Percentiles rank a stretch among this genome's conserved stretches.
phyloP scores from a whole-genome alignment of 495 filamentous ascomycete species.

The Collariella sp. region DNA sequence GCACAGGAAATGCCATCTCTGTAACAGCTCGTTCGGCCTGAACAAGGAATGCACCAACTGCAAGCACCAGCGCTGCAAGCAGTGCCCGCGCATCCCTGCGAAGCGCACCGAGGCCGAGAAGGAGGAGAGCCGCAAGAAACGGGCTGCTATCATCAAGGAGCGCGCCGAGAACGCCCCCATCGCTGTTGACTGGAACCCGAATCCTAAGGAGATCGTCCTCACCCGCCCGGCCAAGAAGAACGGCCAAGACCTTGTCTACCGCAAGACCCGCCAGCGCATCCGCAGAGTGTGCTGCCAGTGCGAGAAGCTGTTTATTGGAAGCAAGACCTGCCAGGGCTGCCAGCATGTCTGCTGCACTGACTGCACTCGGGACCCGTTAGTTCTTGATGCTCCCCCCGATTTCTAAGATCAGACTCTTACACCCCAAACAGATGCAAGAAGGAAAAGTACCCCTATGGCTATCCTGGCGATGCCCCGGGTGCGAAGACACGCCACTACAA shows the following conservation, averaged over 20 bases:
- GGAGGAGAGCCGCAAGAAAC: constrained; percentile 37
- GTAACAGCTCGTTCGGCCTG: constrained; percentile 53
- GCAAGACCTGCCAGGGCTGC: constrained; percentile 55
- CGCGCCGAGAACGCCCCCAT: constrained; percentile 41
- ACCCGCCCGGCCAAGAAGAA: constrained; percentile 55
- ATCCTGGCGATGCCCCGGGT: constrained; percentile 58
- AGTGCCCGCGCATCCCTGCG: constrained; percentile 64
- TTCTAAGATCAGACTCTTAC: constrained; percentile 16
- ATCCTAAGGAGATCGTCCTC: constrained; percentile 39
- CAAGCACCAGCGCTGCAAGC: constrained; percentile 67
- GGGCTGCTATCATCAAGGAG: constrained; percentile 40
- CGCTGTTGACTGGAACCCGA: constrained; percentile 38
- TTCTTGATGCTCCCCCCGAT: constrained; percentile 22
- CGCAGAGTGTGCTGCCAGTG: constrained; percentile 73
- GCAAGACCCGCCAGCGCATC: constrained; percentile 57
- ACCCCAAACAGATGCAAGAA: constrained; percentile 49
- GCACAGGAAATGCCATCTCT: constrained; percentile 73
- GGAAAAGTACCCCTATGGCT: constrained; percentile 67
- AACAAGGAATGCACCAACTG: constrained; percentile 61
- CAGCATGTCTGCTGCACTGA: constrained; percentile 70
- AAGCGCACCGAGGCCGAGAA: constrained; percentile 46
- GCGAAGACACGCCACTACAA: constrained; percentile 44
- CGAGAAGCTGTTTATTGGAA: constrained; percentile 47
- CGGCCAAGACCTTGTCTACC: constrained; percentile 62
- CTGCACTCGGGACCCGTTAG: constrained; percentile 77